Conservation (phyloP, 306 rosid species). For the Oxytropis ochrocephala region DNA sequence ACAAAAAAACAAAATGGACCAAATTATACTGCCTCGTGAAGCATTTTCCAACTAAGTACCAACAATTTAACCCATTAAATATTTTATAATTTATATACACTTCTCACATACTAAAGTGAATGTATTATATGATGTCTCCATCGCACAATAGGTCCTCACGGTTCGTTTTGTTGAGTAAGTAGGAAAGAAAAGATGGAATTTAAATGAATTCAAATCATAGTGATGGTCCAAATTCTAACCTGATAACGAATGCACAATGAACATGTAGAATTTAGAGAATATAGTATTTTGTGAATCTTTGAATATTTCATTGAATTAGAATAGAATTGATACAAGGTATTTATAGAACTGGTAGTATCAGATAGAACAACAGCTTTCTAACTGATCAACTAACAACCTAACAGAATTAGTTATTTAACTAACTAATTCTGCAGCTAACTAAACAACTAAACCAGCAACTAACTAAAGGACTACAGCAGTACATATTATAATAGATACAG, state of each 20-base stretch:
- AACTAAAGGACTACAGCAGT: no score
- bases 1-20: neutral
- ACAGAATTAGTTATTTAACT: no score
- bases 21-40: neutral
- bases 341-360: no score
- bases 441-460: no score
- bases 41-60: neutral
- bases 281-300: no score
- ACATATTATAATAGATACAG: no score
- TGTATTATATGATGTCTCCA: constrained; percentile 7
- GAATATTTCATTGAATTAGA: no score
- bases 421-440: no score
- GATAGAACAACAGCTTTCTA: no score
- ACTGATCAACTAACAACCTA: no score
- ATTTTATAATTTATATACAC: neutral
- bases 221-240: neutral
- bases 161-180: neutral
- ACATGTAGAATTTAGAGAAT: no score
- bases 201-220: neutral
- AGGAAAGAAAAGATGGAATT: neutral
- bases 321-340: no score
- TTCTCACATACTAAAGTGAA: constrained; percentile 2
- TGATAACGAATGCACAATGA: neutral
- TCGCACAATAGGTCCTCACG: neutral
- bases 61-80: constrained; percentile 1